These are phyloP conservation scores for Hemileia vastatrix DNA, from an alignment of 1,284 basidiomycete genomes.

Conservation along the genomic window DNA sequence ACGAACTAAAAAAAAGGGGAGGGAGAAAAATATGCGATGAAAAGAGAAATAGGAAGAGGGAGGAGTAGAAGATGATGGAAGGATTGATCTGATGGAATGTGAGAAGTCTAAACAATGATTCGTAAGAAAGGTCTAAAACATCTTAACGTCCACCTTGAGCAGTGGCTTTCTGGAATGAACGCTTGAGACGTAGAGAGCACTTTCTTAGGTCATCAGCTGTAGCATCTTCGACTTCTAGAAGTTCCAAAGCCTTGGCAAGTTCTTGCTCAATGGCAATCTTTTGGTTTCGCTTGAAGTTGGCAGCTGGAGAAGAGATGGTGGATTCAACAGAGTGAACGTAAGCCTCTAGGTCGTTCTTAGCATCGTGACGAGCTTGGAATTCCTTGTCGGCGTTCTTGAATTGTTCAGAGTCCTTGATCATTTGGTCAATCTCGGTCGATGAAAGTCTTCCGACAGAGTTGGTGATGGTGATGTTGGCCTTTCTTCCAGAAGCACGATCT, in stretches of 20 bases:
- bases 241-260: constrained; percentile 43
- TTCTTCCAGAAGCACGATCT: constrained; percentile 43
- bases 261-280: constrained; percentile 45
- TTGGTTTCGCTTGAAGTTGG: constrained; percentile 40
- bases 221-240: constrained; percentile 51
- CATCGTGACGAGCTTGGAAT: constrained; percentile 45
- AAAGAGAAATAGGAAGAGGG: too few relatives aligned
- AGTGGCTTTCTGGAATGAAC: constrained; percentile 43
- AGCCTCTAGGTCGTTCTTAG: constrained; percentile 43
- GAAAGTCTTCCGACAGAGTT: constrained; percentile 43
- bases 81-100: background rate
- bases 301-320: constrained; percentile 45
- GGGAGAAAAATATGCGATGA: too few relatives aligned
- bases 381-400: constrained; percentile 45
- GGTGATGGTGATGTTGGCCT: constrained; percentile 45
- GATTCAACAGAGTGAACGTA: constrained; percentile 43
- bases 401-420: constrained; percentile 45
- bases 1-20: too few relatives aligned
- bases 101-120: constrained; percentile 56
- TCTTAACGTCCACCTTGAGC: constrained; percentile 39
- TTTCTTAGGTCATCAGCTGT: constrained; percentile 46
- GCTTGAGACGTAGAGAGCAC: constrained; percentile 40
- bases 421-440: constrained; percentile 44
- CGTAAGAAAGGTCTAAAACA: constrained; percentile 77
- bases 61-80: too few relatives aligned